Base-by-base conservation (phyloP, 495 filamentous ascomycete genomes). In the Patellaria atrata region DNA sequence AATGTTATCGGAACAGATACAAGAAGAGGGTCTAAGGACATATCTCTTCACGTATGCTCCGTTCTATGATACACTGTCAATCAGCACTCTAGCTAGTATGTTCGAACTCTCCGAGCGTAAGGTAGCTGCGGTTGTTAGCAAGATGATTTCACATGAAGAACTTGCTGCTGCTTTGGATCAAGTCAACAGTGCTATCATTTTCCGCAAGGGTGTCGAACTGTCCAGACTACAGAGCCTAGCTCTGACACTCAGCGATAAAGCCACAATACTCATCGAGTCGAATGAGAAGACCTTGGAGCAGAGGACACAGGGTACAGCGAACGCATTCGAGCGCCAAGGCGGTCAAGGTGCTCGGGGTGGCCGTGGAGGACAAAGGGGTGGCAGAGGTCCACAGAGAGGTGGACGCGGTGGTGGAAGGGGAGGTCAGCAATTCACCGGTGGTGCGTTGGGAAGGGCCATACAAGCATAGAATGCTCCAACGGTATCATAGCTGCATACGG, bases 11-110 rank as follows among this genome's bases (percentile, higher is more conserved):
- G 81, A 82, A 54, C 89, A 96, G 64, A 93, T 94, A 45, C 91
- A 99, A 61, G 89, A 96, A 56, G 91, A 96, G 64, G 89, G 89
- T 39, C 71, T 99, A 33, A 72, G 91, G 36, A 99, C 89, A 33
- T 99, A 99, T 60, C 82, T 99, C 48, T 96, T 99, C 71, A 99
- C 89, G 34, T 99, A 99, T 59, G 89, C 89, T 26, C 89, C 89
- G 32, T 99, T 87, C 70, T 99, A 99, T 64, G 89, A 96, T 59
- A 99, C 89, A 22, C 73, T 99, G 33, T 75, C 83, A 41, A 66
- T 96, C 52, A 62, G 64, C 41, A 84, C 83, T 1, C 68, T 99
- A 35, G 77, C 83, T 29, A 70, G 64, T 33, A 96, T 99, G 89
- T 99, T 99, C 60, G 87, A 96, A 54, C 77, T 99, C 3, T 65